Evolutionary conservation across 2,329 filamentous ascomycete species (phyloP).

Genomic region (Xylaria sp.): DNA sequence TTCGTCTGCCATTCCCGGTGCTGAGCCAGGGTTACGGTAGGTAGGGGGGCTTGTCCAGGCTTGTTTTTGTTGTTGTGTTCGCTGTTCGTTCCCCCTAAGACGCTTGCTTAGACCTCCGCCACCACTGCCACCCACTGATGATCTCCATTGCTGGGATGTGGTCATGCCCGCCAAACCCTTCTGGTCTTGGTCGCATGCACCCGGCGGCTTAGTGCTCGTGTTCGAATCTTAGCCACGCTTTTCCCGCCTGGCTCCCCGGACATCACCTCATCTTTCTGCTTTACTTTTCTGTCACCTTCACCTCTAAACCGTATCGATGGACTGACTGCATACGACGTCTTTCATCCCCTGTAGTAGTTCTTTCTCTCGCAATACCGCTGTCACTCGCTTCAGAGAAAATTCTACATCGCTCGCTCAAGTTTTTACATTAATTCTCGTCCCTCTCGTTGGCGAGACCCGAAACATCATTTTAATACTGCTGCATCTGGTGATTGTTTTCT

Average conservation of each 20-base stretch:
- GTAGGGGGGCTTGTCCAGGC: background rate
- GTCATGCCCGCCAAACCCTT: conserved; percentile 39
- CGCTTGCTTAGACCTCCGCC: conserved; percentile 25
- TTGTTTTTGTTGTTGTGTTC: background rate
- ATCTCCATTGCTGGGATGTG: conserved; percentile 31
- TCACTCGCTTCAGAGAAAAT: conserved; percentile 46
- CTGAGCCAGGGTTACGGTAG: background rate
- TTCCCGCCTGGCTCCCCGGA: conserved; percentile 31
- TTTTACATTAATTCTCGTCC: conserved; percentile 34
- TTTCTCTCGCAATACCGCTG: conserved; percentile 35
- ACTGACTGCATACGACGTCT: conserved; percentile 34
- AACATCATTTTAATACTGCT: conserved; percentile 37
- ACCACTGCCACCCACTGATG: conserved; percentile 23
- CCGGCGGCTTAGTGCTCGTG: conserved; percentile 38
- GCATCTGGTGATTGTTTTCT: conserved; percentile 40
- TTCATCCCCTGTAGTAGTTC: conserved; percentile 21
- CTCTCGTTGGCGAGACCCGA: conserved; percentile 39
- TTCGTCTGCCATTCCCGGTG: conserved; percentile 5
- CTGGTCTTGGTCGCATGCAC: conserved; percentile 35
- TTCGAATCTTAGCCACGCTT: conserved; percentile 35
- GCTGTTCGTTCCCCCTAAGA: background rate
- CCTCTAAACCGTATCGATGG: conserved; percentile 32
- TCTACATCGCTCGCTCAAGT: conserved; percentile 43
- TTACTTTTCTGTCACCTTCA: conserved; percentile 35
- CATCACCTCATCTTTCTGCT: conserved; percentile 33